phyloP scores from a whole-genome alignment of 768 basidiomycete genomes.

The Russula ochroleuca region DNA sequence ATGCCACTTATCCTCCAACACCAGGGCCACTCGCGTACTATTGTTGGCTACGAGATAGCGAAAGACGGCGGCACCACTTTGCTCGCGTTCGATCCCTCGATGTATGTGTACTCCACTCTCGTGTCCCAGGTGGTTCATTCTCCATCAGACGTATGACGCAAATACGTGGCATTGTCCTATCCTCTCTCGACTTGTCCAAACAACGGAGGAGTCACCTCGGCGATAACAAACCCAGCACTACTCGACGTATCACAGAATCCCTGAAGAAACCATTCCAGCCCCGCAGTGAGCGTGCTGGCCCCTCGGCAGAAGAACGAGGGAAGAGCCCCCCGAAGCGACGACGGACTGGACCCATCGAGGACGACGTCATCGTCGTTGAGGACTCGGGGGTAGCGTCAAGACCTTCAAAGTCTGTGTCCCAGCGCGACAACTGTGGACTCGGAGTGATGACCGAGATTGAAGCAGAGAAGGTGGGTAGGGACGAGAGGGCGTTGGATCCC shows the following conservation, averaged over 20 bases:
- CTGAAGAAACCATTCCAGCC: slow-evolving; percentile 8
- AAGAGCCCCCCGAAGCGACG: slow-evolving; percentile 22
- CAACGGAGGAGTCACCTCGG: not conserved
- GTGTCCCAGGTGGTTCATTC: not conserved
- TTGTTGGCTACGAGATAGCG: slow-evolving; percentile 76
- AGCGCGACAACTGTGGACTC: slow-evolving; percentile 22
- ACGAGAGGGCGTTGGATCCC: slow-evolving; percentile 32
- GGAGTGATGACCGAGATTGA: not conserved
- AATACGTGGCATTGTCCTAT: slow-evolving; percentile 16
- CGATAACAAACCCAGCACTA: not conserved
- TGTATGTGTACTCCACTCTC: slow-evolving; percentile 38
- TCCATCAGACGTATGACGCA: slow-evolving; percentile 8
- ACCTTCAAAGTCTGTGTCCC: not conserved
- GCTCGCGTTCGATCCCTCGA: slow-evolving; percentile 73
- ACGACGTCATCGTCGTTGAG: slow-evolving; percentile 31
- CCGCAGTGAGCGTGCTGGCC: slow-evolving; percentile 8
- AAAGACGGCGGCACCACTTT: slow-evolving; percentile 57
- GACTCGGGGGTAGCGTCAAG: slow-evolving; percentile 30
- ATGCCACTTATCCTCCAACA: slow-evolving; percentile 85
- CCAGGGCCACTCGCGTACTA: slow-evolving; percentile 78
- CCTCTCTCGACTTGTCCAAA: slow-evolving; percentile 2
- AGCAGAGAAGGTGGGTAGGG: not conserved
- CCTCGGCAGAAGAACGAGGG: not conserved
- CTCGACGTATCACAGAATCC: not conserved
- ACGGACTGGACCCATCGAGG: slow-evolving; percentile 10